A percentile compares a stretch with the other conserved stretches of the same genome.
Conservation (phyloP, 148 eudicot genomes). For the Suaeda aralocaspica region DNA sequence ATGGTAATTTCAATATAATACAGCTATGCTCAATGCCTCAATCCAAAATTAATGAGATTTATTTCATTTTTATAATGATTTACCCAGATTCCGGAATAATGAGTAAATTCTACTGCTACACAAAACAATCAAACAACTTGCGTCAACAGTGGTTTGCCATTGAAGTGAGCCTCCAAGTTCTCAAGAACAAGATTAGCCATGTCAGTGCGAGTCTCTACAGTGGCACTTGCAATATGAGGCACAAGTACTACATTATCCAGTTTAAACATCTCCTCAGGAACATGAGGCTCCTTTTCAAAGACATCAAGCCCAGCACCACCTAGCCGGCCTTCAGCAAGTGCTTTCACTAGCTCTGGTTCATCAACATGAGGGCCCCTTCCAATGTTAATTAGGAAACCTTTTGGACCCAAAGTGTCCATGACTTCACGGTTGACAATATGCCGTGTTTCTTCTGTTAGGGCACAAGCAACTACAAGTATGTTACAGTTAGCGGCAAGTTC, state of each 20-base stretch:
- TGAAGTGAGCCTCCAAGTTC: conserved; percentile 84
- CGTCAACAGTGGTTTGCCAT: conserved; percentile 59
- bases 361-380: conserved; percentile 87
- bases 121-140: conserved; percentile 54
- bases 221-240: conserved; percentile 79
- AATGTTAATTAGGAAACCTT: conserved; percentile 75
- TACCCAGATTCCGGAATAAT: background rate
- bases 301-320: conserved; percentile 91
- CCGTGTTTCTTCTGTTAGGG: conserved; percentile 63
- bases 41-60: background rate
- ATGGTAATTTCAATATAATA: too few relatives aligned
- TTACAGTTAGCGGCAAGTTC: conserved; percentile 71
- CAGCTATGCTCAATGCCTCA: background rate
- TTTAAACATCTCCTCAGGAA: conserved; percentile 66
- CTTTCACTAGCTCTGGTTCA: conserved; percentile 69
- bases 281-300: conserved; percentile 71
- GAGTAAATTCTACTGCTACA: background rate
- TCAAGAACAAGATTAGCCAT: conserved; percentile 87
- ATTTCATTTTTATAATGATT: background rate
- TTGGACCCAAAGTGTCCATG: conserved; percentile 68
- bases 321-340: conserved; percentile 74
- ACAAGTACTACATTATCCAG: conserved; percentile 70
- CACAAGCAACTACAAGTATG: conserved; percentile 72
- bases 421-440: conserved; percentile 76
- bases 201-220: conserved; percentile 61